Evolutionary conservation across 495 filamentous ascomycete species (phyloP).

Genomic region (Aspergillus saccharolyticus): DNA sequence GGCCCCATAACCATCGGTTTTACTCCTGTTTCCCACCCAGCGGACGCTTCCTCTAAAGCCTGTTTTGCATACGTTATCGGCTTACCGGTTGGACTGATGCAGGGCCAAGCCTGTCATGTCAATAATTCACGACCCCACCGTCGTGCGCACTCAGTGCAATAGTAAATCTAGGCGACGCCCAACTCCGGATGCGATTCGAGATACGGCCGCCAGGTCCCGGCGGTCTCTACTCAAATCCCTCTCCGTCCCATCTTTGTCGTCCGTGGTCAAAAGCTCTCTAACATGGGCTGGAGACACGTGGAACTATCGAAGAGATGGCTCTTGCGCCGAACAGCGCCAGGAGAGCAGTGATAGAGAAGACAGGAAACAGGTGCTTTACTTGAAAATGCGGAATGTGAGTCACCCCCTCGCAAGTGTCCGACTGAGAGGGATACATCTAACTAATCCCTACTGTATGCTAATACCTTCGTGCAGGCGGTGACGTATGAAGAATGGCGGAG

Average conservation of each 20-base stretch:
- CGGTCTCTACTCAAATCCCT: slow-evolving; percentile 24
- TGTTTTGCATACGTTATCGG: not conserved
- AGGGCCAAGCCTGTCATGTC: slow-evolving; percentile 21
- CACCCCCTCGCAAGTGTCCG: no score
- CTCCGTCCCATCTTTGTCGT: slow-evolving; percentile 34
- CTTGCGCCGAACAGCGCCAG: slow-evolving; percentile 50
- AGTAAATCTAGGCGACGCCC: slow-evolving; percentile 15
- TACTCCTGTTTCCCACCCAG: not conserved
- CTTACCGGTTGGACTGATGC: slow-evolving; percentile 5
- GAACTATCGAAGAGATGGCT: slow-evolving; percentile 50
- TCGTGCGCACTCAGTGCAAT: slow-evolving; percentile 29
- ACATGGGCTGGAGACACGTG: slow-evolving; percentile 46
- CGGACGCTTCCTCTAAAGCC: not conserved
- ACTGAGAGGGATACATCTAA: no score
- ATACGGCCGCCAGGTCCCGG: slow-evolving; percentile 6
- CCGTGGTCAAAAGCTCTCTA: slow-evolving; percentile 31
- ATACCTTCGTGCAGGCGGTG: slow-evolving; percentile 44
- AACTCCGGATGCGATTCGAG: slow-evolving; percentile 5
- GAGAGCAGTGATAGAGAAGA: slow-evolving; percentile 48
- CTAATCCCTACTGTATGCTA: no score
- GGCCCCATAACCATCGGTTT: no score
- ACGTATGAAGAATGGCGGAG: slow-evolving; percentile 57
- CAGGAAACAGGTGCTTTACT: slow-evolving; percentile 56
- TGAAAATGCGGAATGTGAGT: slow-evolving; percentile 58
- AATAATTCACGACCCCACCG: slow-evolving; percentile 31